These are phyloP conservation scores for Dryas alaskensis DNA, from an alignment of 306 rosid genomes.

Conservation along the genomic window DNA sequence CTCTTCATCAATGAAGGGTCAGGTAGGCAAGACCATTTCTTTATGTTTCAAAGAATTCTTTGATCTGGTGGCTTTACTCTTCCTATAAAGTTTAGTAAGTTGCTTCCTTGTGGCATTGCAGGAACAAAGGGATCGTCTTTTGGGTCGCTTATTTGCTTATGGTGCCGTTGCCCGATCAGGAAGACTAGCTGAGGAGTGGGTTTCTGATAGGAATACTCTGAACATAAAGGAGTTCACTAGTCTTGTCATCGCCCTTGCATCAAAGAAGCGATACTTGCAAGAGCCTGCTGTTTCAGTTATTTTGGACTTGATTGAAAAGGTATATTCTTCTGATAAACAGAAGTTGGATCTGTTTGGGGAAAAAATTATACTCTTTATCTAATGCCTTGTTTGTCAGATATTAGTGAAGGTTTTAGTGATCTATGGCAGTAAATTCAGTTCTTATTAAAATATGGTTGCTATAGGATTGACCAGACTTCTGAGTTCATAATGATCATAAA, in stretches of 20 bases:
- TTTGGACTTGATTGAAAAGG: slow-evolving; percentile 71
- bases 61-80: slow-evolving; percentile 16
- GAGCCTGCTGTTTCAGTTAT: slow-evolving; percentile 81
- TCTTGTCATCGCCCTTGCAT: slow-evolving; percentile 61
- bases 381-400: background rate
- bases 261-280: slow-evolving; percentile 86
- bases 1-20: slow-evolving; percentile 94
- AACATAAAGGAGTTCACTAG: slow-evolving; percentile 59
- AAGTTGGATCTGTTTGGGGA: slow-evolving; percentile 4
- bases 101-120: slow-evolving; percentile 39
- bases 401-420: background rate
- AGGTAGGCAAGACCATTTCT: slow-evolving; percentile 44
- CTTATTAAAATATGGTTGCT: background rate
- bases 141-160: slow-evolving; percentile 91
- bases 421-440: background rate
- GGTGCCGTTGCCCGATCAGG: slow-evolving; percentile 86
- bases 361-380: background rate
- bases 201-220: slow-evolving; percentile 46
- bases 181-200: slow-evolving; percentile 61
- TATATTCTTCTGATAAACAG: slow-evolving; percentile 25
- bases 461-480: background rate
- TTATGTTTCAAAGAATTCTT: slow-evolving; percentile 8
- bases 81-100: background rate
- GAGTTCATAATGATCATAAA: background rate
- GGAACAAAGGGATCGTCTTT: slow-evolving; percentile 86